Conservation (phyloP, 208 protist species). For the Trichomonas vaginalis region DNA sequence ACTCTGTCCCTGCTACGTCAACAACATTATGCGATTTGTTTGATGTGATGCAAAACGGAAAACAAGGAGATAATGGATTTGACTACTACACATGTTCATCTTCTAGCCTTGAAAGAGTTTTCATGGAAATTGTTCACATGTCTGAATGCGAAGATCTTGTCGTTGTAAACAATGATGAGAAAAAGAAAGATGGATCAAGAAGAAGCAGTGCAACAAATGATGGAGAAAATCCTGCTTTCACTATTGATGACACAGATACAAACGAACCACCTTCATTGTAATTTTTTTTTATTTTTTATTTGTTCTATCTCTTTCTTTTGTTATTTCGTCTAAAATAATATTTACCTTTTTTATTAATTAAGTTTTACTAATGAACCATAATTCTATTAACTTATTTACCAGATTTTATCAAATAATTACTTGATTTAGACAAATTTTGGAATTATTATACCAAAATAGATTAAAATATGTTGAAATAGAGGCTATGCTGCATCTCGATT, state of each 20-base stretch:
- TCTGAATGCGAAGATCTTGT: neutral
- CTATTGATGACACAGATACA: neutral
- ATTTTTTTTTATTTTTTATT: neutral
- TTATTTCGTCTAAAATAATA: too few relatives aligned
- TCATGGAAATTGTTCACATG: slow-evolving; percentile 12
- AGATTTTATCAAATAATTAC: too few relatives aligned
- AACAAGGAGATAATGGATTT: neutral
- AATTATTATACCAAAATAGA: too few relatives aligned
- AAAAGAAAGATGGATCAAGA: neutral
- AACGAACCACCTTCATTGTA: neutral
- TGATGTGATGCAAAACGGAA: neutral
- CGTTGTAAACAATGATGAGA: neutral
- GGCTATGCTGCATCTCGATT: too few relatives aligned
- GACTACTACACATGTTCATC: neutral
- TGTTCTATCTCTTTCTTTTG: neutral
- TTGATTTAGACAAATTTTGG: too few relatives aligned
- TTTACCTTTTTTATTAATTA: too few relatives aligned
- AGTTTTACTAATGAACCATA: too few relatives aligned
- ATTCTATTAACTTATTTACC: too few relatives aligned
- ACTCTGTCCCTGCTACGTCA: neutral
- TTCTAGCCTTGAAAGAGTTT: neutral
- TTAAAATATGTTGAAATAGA: too few relatives aligned
- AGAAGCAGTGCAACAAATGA: neutral
- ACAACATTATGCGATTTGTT: neutral
- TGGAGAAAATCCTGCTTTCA: neutral